Evolutionary conservation across 2,329 filamentous ascomycete genomes (phyloP).

Genomic region (Aureobasidium subglaciale): DNA sequence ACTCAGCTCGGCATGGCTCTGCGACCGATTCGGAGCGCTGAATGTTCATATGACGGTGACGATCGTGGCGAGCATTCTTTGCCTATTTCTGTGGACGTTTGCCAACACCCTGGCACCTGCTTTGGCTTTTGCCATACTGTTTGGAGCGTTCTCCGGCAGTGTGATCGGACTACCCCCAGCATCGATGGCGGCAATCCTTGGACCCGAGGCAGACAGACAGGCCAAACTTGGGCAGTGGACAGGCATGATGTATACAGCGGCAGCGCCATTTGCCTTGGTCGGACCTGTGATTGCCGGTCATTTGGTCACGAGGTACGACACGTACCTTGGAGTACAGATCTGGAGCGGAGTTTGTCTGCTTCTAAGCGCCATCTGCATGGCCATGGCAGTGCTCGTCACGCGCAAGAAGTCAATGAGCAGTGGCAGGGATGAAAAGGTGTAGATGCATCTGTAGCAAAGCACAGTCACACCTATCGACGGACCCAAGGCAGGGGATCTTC

Average conservation of each 20-base stretch:
- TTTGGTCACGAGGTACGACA: conserved; percentile 35
- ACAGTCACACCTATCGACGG: no score
- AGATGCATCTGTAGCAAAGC: not conserved
- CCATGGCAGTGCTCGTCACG: conserved; percentile 18
- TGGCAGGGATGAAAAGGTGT: not conserved
- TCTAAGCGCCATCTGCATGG: conserved; percentile 37
- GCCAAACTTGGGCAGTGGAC: conserved; percentile 45
- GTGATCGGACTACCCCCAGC: conserved; percentile 46
- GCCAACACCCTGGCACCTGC: conserved; percentile 32
- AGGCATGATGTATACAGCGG: conserved; percentile 46
- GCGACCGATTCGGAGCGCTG: conserved; percentile 39
- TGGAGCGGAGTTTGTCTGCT: conserved; percentile 41
- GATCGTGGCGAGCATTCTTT: conserved; percentile 35
- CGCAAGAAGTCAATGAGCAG: not conserved
- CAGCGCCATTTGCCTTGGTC: conserved; percentile 38
- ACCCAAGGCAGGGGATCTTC: no score
- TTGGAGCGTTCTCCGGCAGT: conserved; percentile 42
- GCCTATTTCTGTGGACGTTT: conserved; percentile 39
- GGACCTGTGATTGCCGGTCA: conserved; percentile 44
- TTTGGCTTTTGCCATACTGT: conserved; percentile 42
- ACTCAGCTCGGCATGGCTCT: conserved; percentile 38
- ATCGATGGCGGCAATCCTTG: conserved; percentile 41
- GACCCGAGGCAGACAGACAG: conserved; percentile 23
- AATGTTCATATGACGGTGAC: conserved; percentile 40
- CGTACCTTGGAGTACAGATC: conserved; percentile 40